Evolutionary conservation across 2,329 filamentous ascomycete species (phyloP).

Genomic region (Zelopaecilomyces penicillatus): DNA sequence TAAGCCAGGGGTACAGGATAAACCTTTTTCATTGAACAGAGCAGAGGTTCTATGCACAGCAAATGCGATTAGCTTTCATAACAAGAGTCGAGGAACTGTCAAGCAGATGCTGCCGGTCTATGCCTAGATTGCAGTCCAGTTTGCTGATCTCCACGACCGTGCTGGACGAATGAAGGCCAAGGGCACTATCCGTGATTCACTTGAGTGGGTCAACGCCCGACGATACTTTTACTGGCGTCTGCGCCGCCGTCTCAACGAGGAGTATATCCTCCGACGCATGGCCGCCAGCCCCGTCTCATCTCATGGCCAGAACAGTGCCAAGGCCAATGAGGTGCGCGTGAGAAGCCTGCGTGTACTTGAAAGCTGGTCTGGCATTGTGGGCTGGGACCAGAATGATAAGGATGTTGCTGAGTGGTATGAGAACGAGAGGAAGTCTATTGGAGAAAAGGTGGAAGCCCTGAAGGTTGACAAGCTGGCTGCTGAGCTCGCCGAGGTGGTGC

Average conservation of each 20-base stretch:
- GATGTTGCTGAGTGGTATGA: slow-evolving; percentile 93
- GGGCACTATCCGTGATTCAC: slow-evolving; percentile 74
- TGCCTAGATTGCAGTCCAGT: slow-evolving; percentile 89
- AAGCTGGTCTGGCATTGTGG: slow-evolving; percentile 71
- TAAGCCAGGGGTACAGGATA: too few relatives aligned
- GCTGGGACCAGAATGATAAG: slow-evolving; percentile 72
- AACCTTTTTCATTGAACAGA: too few relatives aligned
- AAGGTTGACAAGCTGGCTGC: slow-evolving; percentile 59
- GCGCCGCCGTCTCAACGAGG: slow-evolving; percentile 91
- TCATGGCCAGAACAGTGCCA: slow-evolving; percentile 25
- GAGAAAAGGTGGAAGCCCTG: slow-evolving; percentile 75
- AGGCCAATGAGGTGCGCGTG: slow-evolving; percentile 47
- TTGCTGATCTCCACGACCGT: slow-evolving; percentile 93
- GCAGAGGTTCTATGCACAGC: too few relatives aligned
- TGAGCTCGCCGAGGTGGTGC: slow-evolving; percentile 37
- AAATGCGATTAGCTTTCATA: too few relatives aligned
- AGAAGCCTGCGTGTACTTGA: slow-evolving; percentile 67
- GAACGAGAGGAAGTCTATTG: slow-evolving; percentile 76
- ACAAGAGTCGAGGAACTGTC: too few relatives aligned
- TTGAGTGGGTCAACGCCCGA: slow-evolving; percentile 82
- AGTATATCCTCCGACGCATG: slow-evolving; percentile 93
- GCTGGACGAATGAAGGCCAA: slow-evolving; percentile 98
- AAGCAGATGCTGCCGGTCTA: slow-evolving; percentile 87
- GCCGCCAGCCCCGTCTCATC: slow-evolving; percentile 31
- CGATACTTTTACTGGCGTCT: slow-evolving; percentile 99